Evolutionary conservation across 2,329 filamentous ascomycete species (phyloP), one percentile per base, ranked within the genome.

Genomic region (Colletotrichum shisoi): DNA sequence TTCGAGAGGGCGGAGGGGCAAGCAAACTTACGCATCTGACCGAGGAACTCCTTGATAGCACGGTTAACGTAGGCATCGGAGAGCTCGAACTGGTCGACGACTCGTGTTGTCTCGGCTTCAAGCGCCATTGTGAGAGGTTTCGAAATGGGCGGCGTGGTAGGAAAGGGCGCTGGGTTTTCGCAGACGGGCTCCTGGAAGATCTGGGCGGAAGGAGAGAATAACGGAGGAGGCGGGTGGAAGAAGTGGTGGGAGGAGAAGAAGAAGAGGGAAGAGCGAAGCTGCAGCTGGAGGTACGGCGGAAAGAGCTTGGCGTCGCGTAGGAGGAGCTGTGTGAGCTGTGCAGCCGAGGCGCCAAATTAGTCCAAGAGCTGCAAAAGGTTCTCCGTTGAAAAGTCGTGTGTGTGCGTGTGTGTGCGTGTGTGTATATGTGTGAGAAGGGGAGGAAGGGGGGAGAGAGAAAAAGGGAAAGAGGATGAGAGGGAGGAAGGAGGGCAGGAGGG

Each of bases 21-120:
- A 24, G 21, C 27, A 53, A 34, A 78, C 80, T 63, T 79, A 85
- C 91, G 83, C 89, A 97, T 94, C 81, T 98, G 89, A 69, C 84
- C 83, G 71, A 97, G 86, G 76, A 97, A 99, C 78, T 97, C 93
- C 70, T 87, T 83, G 69, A 97, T 93, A 71, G 89, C 91, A 74
- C 85, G 87, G 77, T 93, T 92, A 74, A 97, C 85, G 79, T 93
- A 86, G 60, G 89, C 87, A 73, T 93, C 85, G 68, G 87, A 84
- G 79, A 94, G 94, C 62, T 96, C 92, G 80, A 98, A 98, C 78
- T 95, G 88, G 72, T 87, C 87, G 73, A 92, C 91, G 74, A 97
- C 88, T 75, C 87, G 87, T 84, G 89, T 89, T 67, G 93, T 92
- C 80, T 94, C 91, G 70, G 89, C 85, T 69, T 80, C 80, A 70